These are phyloP conservation scores for Ramalina intermedia DNA, from an alignment of 495 filamentous ascomycete species.

Conservation along the genomic window DNA sequence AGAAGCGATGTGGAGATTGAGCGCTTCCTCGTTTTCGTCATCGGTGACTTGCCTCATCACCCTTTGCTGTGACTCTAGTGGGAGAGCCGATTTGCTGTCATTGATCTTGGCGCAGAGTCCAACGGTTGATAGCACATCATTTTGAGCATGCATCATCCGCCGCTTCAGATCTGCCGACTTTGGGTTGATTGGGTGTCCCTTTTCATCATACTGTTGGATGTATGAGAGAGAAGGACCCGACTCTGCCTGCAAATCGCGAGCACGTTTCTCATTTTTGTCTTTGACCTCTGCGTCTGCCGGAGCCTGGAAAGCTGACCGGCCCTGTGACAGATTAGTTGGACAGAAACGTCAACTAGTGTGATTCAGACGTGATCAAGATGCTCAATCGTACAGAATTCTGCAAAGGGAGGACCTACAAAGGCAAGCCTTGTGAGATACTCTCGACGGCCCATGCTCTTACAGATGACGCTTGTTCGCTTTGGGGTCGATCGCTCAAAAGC, in stretches of 20 bases:
- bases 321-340: constrained; percentile 19
- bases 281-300: constrained; percentile 17
- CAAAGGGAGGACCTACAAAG: constrained; percentile 28
- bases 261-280: constrained; percentile 10
- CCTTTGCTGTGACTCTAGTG: constrained; percentile 8
- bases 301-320: constrained; percentile 58
- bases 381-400: too few relatives aligned
- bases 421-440: constrained; percentile 37
- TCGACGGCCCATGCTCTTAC: constrained; percentile 32
- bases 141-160: constrained; percentile 36
- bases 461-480: not conserved
- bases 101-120: constrained; percentile 35
- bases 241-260: not conserved
- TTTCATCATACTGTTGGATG: constrained; percentile 54
- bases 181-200: constrained; percentile 52
- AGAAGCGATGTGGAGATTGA: constrained; percentile 32
- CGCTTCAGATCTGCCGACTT: constrained; percentile 31
- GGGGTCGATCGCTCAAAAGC: too few relatives aligned
- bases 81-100: constrained; percentile 8
- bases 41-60: constrained; percentile 20
- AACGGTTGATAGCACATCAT: constrained; percentile 43
- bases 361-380: too few relatives aligned
- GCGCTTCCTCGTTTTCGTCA: constrained; percentile 34
- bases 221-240: constrained; percentile 13
- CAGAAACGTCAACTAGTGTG: not conserved